Evolutionary conservation across 805 yeast species (phyloP), one percentile per base, ranked within the genome.

Genomic region (Metschnikowia anglica): DNA sequence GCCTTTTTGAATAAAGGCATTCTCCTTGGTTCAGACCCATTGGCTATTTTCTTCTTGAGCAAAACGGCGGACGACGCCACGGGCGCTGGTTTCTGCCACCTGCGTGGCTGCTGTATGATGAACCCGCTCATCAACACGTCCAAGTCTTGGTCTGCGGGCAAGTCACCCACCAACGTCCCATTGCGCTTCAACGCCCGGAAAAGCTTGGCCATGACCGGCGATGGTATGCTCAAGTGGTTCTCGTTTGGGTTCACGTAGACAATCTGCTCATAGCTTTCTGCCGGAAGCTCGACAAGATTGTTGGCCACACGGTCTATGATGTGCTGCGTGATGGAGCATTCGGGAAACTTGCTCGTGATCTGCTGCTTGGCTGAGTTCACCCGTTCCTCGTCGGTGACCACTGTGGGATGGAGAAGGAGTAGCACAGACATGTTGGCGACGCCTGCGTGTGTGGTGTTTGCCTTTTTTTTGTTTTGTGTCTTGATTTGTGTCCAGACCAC

Each of bases 81-180:
- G 2, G 65, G 60, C 20, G 62, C 67, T 5, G 85, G 84, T 58
- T 76, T 81, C 10, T 66, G 52, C 89, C 90, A 85, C 31, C 54
- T 55, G 6, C 48, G 52, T 19, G 71, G 64, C 19, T 66, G 72
- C 26, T 49, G 49, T 5, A 72, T 65, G n/a, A 77, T 63, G 49
- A 85, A 83, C 0, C 90, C 91, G 24, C 74, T 72, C 70, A 82
- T 72, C 39, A 85, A 68, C 19, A 81, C 90, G 53, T 82, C 84
- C 41, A 87, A 59, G 36, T 66, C 68, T 49, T 68, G 80, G 47
- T 71, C 74, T 5, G 52, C 51, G 3, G 82, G 81, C 43, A 79
- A 67, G 46, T 76, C 72, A 7, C 88, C 88, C 30, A 61, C 59
- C 23, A 82, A 62, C 26, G 45, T 61, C 18, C 87, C 87, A 17